phyloP scores from a whole-genome alignment of 2,329 filamentous ascomycete genomes.

The Epichloe gansuensis region DNA sequence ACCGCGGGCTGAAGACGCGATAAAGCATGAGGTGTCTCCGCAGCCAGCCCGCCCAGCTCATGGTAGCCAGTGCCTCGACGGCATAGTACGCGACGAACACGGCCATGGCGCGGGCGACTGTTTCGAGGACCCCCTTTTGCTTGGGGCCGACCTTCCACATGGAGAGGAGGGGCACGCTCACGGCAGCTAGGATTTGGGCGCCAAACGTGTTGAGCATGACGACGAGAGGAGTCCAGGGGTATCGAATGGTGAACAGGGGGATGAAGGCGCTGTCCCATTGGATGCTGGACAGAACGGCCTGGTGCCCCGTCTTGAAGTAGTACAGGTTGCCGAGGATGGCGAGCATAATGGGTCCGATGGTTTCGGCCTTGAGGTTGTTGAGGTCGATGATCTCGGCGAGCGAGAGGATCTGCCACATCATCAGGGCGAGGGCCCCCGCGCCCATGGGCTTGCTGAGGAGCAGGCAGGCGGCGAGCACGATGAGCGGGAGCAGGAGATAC shows the following conservation, averaged over 20 bases:
- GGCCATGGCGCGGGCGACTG: conserved; percentile 55
- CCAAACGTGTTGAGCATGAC: conserved; percentile 80
- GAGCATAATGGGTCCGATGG: conserved; percentile 74
- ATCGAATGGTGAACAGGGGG: conserved; percentile 65
- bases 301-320: conserved; percentile 97
- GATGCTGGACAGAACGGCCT: conserved; percentile 73
- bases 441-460: conserved; percentile 93
- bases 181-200: conserved; percentile 70
- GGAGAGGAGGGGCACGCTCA: conserved; percentile 66
- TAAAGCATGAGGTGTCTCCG: conserved; percentile 93
- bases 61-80: conserved; percentile 71
- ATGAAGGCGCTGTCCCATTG: conserved; percentile 97
- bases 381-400: conserved; percentile 53
- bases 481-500: conserved; percentile 72
- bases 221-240: conserved; percentile 79
- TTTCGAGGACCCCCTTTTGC: conserved; percentile 54
- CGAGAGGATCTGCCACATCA: conserved; percentile 81
- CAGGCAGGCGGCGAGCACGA: conserved; percentile 63
- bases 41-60: conserved; percentile 79
- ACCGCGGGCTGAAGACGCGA: conserved; percentile 81
- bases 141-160: conserved; percentile 83
- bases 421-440: conserved; percentile 65
- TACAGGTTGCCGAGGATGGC: conserved; percentile 85
- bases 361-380: conserved; percentile 46
- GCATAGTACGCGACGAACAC: conserved; percentile 74